Base-by-base conservation (phyloP, 352 stramenopile genomes). In the Pilasporangium apinafurcum region DNA sequence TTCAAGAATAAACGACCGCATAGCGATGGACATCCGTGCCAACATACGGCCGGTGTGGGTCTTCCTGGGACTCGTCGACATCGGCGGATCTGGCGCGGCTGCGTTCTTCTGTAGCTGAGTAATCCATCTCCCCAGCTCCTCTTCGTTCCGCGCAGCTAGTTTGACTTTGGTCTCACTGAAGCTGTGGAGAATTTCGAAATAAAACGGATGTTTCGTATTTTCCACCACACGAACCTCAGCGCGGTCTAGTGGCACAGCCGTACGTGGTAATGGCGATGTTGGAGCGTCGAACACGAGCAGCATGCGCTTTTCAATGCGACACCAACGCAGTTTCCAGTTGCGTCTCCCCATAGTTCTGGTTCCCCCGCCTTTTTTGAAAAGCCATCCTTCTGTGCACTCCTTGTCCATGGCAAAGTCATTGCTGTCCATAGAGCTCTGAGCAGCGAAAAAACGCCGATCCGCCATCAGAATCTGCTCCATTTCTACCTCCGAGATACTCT, bases 301-400 rank as follows among this genome's bases (percentile, higher is more conserved):
- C 42, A 89, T 86, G 25, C 78, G 79, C 22, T 65, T 65, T 37
- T 92, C 80, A 22, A 92, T 69, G 18, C 77, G 67, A 37, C 80
- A 92, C 80, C 80, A 92, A 14, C 80, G 73, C 14, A 67, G 48
- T 8, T 62, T 76, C 80, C 80, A 92, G 48, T 85, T 92, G 39
- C 80, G 74, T 8, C 80, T 67, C 2, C 80, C 80, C 57, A 92
- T 83, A 35, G 62, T 71, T 25, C 71, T 61, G 5, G 80, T 92
- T 16, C 80, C 80, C 1, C 80, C 80, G 17, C 80, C 80, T 56
- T 92, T 92, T 57, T 92, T 92, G 54, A 75, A 74, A 13, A 92
- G 45, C 80, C 80, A 92, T 4, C 80, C 76, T 20, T 33, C 13
- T 32, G n/a, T 33, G 21, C 0, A 22, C 24, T 60, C 31, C 24